Conservation (phyloP, 306 rosid genomes). For the Rubus parviflorus region DNA sequence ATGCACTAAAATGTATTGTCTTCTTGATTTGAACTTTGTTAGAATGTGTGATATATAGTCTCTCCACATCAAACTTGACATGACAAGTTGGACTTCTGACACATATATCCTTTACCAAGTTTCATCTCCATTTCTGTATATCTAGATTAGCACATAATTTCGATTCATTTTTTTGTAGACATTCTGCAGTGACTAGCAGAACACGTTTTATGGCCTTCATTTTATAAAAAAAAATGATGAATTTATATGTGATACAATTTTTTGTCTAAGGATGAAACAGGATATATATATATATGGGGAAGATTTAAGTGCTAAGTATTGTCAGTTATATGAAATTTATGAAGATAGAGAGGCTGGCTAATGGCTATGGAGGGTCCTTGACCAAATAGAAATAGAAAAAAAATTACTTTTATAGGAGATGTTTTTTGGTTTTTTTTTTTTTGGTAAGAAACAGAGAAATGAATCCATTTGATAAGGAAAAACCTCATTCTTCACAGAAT, state of each 20-base stretch:
- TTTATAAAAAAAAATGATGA: no score
- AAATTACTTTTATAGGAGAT: neutral
- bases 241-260: neutral
- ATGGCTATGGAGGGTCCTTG: neutral
- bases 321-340: neutral
- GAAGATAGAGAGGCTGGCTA: neutral
- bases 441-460: no score
- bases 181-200: neutral
- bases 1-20: neutral
- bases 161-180: neutral
- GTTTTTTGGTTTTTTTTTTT: neutral
- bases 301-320: neutral
- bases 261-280: neutral
- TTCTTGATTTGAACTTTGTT: neutral
- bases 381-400: neutral
- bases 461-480: neutral
- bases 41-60: neutral
- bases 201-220: neutral
- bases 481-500: neutral
- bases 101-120: no score
- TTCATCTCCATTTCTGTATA: neutral
- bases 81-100: neutral
- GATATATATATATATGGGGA: neutral
- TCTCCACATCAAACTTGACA: neutral
- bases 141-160: neutral